Evolutionary conservation across 805 yeast species (phyloP), one percentile per base, ranked within the genome.

Genomic region (Kurtzmaniella cleridarum): DNA sequence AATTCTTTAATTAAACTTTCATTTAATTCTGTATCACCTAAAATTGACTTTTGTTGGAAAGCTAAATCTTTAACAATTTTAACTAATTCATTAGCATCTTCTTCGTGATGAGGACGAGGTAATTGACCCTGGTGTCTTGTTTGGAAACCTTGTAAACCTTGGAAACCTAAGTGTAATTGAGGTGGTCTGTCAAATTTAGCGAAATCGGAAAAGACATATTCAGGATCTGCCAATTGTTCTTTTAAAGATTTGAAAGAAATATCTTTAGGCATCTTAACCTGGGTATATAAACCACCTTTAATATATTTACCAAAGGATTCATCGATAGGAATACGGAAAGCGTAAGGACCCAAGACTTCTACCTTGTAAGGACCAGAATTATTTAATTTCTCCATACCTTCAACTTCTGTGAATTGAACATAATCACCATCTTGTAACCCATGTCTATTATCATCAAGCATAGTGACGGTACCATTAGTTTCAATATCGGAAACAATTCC

Each of bases 131-230:
- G 65, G 59, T 86, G 77, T 49, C 69, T 72, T 23, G 72, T 67
- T 49, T 75, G 73, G 63, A 89, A 93, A 41, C 79, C 81, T 41
- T 85, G 81, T 41, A 93, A 70, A 3, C 95, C 97, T 63, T 86
- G 87, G 75, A 89, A 89, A 2, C 93, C 98, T 47, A 91, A 64
- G 59, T 93, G 98, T 47, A 84, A 76, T 65, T 87, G 96, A 16
- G 82, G 76, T 12, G 97, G 93, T 54, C 96, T 81, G 54, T 88
- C 96, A 50, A 91, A 84, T 62, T 93, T 93, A 42, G 97, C 96
- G 60, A 79, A 93, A 60, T 93, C 99, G 12, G 97, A 80, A 45
- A 75, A 72, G 30, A 85, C 57, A 53, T 67, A 84, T 54, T 87
- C 96, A 3, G 99, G 99, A 11, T 69, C 62, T n/a, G 63, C 57